These are phyloP conservation scores for Candida cerambycidarum DNA, from an alignment of 805 yeast genomes.

Conservation along the genomic window DNA sequence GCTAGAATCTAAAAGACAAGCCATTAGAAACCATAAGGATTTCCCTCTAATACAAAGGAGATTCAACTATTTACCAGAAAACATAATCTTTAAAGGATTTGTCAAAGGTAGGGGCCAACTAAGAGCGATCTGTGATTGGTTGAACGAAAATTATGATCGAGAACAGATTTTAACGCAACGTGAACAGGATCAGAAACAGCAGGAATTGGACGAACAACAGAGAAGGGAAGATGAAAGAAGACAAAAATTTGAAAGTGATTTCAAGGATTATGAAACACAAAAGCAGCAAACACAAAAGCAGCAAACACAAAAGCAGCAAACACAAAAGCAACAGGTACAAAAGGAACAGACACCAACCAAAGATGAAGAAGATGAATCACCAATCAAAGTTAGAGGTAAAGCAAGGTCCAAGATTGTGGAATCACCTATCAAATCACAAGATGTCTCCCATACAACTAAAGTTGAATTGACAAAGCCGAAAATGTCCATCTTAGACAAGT, in stretches of 20 bases:
- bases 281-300: slow-evolving; percentile 14
- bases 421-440: slow-evolving; percentile 20
- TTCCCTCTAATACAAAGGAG: slow-evolving; percentile 36
- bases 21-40: slow-evolving; percentile 37
- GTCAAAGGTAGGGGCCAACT: slow-evolving; percentile 44
- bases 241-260: slow-evolving; percentile 12
- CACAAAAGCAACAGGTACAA: slow-evolving; percentile 15
- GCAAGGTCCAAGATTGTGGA: slow-evolving; percentile 24
- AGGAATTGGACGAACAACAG: slow-evolving; percentile 15
- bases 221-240: slow-evolving; percentile 7
- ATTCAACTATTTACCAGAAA: slow-evolving; percentile 40
- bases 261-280: slow-evolving; percentile 6
- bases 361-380: slow-evolving; percentile 36
- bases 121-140: slow-evolving; percentile 39
- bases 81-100: slow-evolving; percentile 42
- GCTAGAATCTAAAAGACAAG: slow-evolving; percentile 36
- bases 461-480: slow-evolving; percentile 41
- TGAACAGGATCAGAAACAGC: slow-evolving; percentile 15
- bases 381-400: slow-evolving; percentile 26
- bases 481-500: slow-evolving; percentile 43
- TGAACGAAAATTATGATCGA: slow-evolving; percentile 33
- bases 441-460: slow-evolving; percentile 29
- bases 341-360: no score
- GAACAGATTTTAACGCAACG: slow-evolving; percentile 21
- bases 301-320: slow-evolving; percentile 14